Base-by-base conservation (phyloP, 306 rosid species). In the Rosa chinensis region DNA sequence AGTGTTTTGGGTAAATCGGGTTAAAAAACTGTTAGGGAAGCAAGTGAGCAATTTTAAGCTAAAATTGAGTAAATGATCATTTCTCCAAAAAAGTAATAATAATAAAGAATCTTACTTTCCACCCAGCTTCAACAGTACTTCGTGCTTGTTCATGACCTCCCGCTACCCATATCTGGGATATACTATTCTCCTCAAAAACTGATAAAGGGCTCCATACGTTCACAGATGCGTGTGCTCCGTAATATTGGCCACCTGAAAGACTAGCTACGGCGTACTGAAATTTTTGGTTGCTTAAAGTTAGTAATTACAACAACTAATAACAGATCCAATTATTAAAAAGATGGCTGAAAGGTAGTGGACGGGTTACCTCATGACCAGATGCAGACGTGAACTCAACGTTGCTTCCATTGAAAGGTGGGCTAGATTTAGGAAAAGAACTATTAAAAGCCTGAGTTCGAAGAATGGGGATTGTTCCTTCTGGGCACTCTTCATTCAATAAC, bases 391-490 rank as follows among this genome's bases (percentile, higher is more conserved):
- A 3, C 37, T 5, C 55, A 39, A 11, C 1, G 3, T 5, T 12
- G 16, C 20, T 59, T 7, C 12, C 14, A 7, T 23, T 18, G 35
- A 23, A 28, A 7, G 13, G 37, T 25, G n/a, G 45, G 35, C 12
- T 18, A n/a, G 55, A 23, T 32, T 77, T 78, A 20, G 18, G 21
- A 11, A 2, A 5, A 37, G 12, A 58, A 66, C n/a, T 14, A 20
- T 45, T 3, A 28, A 35, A 39, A 25, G 45, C 74, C 1, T 14
- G 74, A 39, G 47, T 12, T 32, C 48, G 56, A 69, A 63, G 16
- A 20, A 83, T 83, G 42, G 83, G 83, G 20, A 83, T 70, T 63
- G 78, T 61, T 49, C 86, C 70, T n/a, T 75, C 56, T 0, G 81
- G 83, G 66, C 86, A 75, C 59, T 75, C 77, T 49, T 52, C 86